Evolutionary conservation across 2,329 filamentous ascomycete genomes (phyloP).

Genomic region (Pseudogymnoascus sp.): DNA sequence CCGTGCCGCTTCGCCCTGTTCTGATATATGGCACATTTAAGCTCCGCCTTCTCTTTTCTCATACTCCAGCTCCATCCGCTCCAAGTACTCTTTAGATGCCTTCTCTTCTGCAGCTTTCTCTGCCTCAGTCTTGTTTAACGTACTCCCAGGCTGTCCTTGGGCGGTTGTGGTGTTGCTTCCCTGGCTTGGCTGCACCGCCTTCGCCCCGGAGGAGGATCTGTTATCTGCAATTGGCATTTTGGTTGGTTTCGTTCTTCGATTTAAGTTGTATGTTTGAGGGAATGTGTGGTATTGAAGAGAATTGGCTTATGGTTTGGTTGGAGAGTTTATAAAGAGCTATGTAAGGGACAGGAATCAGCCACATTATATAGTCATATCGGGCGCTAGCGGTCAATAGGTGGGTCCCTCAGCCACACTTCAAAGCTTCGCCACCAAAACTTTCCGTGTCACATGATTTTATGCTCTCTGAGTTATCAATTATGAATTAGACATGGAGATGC

Average conservation of each 20-base stretch:
- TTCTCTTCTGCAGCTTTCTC: not conserved
- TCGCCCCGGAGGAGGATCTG: not conserved
- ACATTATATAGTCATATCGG: not conserved
- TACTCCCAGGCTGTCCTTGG: not conserved
- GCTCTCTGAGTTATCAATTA: not conserved
- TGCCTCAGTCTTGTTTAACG: not conserved
- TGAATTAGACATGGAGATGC: too few species aligned
- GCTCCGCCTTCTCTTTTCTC: not conserved
- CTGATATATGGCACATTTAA: not conserved
- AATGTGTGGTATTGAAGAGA: not conserved
- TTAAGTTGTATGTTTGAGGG: not conserved
- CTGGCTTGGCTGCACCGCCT: not conserved
- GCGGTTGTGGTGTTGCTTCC: not conserved
- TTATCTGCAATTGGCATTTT: slow-evolving; percentile 5
- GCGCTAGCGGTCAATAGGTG: not conserved
- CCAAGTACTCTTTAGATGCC: not conserved
- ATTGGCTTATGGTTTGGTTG: not conserved
- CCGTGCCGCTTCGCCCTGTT: not conserved
- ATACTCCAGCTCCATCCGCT: not conserved
- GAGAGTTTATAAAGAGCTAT: not conserved
- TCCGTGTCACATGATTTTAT: not conserved
- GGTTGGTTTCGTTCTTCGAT: not conserved
- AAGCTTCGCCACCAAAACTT: not conserved
- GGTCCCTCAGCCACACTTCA: not conserved
- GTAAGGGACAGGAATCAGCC: not conserved